Percentiles rank a stretch among this genome's conserved stretches.
Conservation (phyloP, 805 yeast species). For the Yarrowia sp. region DNA sequence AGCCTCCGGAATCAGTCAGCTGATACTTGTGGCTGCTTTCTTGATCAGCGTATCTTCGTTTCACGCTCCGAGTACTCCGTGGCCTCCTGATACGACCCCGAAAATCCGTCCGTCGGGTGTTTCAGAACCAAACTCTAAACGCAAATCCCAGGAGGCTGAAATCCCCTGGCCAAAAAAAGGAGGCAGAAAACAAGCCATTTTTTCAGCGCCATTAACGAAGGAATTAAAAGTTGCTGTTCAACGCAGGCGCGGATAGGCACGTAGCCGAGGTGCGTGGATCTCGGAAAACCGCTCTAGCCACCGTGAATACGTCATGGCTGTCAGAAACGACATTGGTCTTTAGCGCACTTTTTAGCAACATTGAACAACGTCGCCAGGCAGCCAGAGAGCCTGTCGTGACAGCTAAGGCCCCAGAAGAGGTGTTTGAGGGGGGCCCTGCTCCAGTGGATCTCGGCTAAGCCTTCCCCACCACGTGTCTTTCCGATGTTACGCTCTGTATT, state of each 20-base stretch:
- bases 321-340: not conserved
- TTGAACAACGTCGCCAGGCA: not conserved
- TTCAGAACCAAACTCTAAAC: not conserved
- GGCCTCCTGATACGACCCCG: not conserved
- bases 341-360: not conserved
- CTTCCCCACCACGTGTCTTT: too few species aligned
- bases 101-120: not conserved
- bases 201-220: too few species aligned
- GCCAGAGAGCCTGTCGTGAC: not conserved
- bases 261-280: too few species aligned
- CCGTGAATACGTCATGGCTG: not conserved
- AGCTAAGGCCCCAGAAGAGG: too few species aligned
- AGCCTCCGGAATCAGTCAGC: not conserved
- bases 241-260: too few species aligned
- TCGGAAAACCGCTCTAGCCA: too few species aligned
- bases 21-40: too few species aligned
- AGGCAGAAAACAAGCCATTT: not conserved
- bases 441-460: too few species aligned
- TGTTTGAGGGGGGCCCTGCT: too few species aligned
- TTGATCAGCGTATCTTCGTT: too few species aligned
- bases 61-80: not conserved
- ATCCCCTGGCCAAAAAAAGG: not conserved
- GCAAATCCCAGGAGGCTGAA: constrained; percentile 13
- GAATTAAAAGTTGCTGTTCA: too few species aligned
- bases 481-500: too few species aligned